These are phyloP conservation scores for Gossypium thurberi DNA, from an alignment of 345 rosid genomes.

Conservation along the genomic window DNA sequence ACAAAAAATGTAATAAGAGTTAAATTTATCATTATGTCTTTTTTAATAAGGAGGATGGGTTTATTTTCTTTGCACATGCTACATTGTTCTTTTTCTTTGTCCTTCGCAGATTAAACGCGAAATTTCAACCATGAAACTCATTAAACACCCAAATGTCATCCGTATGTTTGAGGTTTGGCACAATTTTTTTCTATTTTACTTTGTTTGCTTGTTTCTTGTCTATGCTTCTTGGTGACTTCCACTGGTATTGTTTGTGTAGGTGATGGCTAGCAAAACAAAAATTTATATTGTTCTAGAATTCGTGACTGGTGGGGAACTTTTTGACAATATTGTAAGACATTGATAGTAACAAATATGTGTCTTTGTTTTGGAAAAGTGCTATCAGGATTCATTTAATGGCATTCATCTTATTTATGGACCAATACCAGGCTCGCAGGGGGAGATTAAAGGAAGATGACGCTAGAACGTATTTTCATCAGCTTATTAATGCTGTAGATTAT, in stretches of 20 bases:
- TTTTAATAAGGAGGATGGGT: no score
- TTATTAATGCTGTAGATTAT: conserved; percentile 94
- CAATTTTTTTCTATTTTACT: background rate
- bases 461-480: conserved; percentile 89
- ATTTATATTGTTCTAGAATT: conserved; percentile 91
- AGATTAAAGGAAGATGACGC: conserved; percentile 95
- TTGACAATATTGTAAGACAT: conserved; percentile 88
- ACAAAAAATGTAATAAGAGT: no score
- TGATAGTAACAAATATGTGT: background rate
- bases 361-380: background rate
- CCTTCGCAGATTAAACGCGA: conserved; percentile 80
- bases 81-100: background rate
- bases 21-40: no score
- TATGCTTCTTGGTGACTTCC: conserved; percentile 3
- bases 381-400: background rate
- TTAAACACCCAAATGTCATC: conserved; percentile 91
- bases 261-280: conserved; percentile 97
- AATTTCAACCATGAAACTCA: conserved; percentile 87
- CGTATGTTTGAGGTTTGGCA: conserved; percentile 84
- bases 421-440: conserved; percentile 73
- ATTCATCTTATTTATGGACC: background rate
- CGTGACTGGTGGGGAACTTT: conserved; percentile 96
- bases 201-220: background rate
- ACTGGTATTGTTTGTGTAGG: conserved; percentile 41
- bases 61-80: background rate